A percentile compares a stretch with the other conserved stretches of the same genome.
These are phyloP conservation scores for Fusarium pseudocircinatum DNA, from an alignment of 2,329 filamentous ascomycete species.

Conservation along the genomic window DNA sequence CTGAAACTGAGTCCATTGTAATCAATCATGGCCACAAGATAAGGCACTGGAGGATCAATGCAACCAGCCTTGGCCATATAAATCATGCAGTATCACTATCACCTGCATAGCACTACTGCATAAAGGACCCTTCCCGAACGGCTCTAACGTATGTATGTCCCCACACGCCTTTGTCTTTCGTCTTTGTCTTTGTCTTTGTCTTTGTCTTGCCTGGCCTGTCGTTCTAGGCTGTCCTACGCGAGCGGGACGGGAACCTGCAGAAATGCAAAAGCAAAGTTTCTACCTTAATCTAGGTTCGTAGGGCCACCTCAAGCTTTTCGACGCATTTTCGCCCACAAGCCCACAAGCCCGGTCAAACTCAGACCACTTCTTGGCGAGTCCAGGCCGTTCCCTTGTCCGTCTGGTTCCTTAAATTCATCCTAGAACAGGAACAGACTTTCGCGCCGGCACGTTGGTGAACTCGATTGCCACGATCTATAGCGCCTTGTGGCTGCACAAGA, in stretches of 20 bases:
- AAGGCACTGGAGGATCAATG: conserved; percentile 2
- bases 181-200: not conserved
- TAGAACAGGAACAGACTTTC: conserved; percentile 27
- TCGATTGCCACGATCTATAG: conserved; percentile 26
- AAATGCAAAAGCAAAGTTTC: conserved; percentile 14
- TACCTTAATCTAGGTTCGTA: not conserved
- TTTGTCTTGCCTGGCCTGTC: not conserved
- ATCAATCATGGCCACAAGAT: not conserved
- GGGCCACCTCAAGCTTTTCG: conserved; percentile 19
- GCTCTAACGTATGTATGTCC: conserved; percentile 7
- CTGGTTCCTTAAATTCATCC: conserved; percentile 1
- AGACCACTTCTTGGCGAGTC: conserved; percentile 17
- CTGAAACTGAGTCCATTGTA: not conserved
- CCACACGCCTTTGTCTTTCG: not conserved
- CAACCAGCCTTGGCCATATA: conserved; percentile 14
- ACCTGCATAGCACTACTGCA: conserved; percentile 25
- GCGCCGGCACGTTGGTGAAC: conserved; percentile 19
- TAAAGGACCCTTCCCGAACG: conserved; percentile 2
- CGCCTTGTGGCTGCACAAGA: not conserved
- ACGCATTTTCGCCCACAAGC: conserved; percentile 22
- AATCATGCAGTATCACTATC: conserved; percentile 30
- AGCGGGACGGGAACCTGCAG: conserved; percentile 31
- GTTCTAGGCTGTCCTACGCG: not conserved
- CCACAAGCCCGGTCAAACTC: conserved; percentile 17
- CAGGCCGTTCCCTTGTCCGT: conserved; percentile 20